Conservation (phyloP, 768 basidiomycete genomes). For the Polyporus arcularius region DNA sequence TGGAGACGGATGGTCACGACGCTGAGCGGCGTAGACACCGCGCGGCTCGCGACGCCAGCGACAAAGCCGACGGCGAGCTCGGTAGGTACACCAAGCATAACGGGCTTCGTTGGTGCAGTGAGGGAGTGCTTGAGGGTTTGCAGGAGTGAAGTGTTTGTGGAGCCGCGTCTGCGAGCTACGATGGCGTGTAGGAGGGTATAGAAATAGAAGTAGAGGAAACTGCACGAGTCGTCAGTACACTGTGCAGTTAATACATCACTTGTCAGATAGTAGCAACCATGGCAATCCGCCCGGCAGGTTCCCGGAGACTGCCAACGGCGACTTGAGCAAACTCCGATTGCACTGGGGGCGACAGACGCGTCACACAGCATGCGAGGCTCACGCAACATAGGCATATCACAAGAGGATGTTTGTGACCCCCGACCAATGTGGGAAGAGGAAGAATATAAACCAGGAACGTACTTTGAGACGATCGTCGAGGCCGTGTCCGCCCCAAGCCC, state of each 20-base stretch:
- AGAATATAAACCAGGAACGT: conserved; percentile 11
- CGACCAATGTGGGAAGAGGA: neutral
- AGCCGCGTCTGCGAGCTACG: conserved; percentile 34
- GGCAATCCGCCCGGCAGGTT: no score
- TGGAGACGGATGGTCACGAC: conserved; percentile 59
- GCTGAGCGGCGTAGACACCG: conserved; percentile 55
- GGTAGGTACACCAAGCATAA: conserved; percentile 38
- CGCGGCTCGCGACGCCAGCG: conserved; percentile 57
- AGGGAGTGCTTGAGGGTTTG: conserved; percentile 8
- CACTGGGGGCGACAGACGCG: no score
- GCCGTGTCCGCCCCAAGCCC: conserved; percentile 54
- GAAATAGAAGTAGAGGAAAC: conserved; percentile 63
- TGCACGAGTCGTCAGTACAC: conserved; percentile 17
- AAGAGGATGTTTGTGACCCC: no score
- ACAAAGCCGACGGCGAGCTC: conserved; percentile 58
- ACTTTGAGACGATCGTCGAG: conserved; percentile 58
- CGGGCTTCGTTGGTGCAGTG: conserved; percentile 13
- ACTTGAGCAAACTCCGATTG: no score
- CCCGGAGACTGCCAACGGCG: no score
- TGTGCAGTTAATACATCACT: no score
- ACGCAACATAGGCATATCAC: no score
- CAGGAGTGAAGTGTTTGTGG: conserved; percentile 1
- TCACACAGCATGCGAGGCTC: no score
- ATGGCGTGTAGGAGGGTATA: conserved; percentile 51
- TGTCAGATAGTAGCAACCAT: no score